Conservation (phyloP, 768 basidiomycete genomes). For the Tulasnella sp. region DNA sequence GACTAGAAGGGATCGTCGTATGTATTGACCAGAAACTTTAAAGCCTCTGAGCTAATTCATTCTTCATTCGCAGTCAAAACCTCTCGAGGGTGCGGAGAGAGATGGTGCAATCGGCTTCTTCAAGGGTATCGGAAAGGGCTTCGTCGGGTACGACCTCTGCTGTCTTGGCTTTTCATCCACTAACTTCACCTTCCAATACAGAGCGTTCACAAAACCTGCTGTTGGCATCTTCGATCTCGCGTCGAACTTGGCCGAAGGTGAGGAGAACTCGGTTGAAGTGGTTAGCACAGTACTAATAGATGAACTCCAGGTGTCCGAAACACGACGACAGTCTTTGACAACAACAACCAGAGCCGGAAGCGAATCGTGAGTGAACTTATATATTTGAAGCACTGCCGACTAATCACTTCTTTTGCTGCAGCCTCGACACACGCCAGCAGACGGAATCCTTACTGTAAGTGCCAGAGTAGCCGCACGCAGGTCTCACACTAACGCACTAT, state of each 20-base stretch:
- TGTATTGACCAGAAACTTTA: slow-evolving; percentile 40
- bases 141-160: slow-evolving; percentile 71
- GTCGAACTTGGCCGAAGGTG: slow-evolving; percentile 91
- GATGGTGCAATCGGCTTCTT: slow-evolving; percentile 96
- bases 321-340: slow-evolving; percentile 97
- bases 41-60: slow-evolving; percentile 9
- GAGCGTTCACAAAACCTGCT: slow-evolving; percentile 93
- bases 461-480: not conserved
- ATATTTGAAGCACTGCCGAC: slow-evolving; percentile 23
- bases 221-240: slow-evolving; percentile 97
- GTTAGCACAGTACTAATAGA: not conserved
- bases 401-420: slow-evolving; percentile 42
- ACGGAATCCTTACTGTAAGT: slow-evolving; percentile 84
- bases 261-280: not conserved
- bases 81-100: slow-evolving; percentile 93
- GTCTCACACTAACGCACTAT: not conserved
- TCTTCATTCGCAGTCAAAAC: slow-evolving; percentile 70
- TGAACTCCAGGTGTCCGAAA: slow-evolving; percentile 79
- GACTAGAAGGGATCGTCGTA: slow-evolving; percentile 93
- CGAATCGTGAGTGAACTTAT: slow-evolving; percentile 61
- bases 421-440: slow-evolving; percentile 84
- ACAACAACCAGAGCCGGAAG: slow-evolving; percentile 82
- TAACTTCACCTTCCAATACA: slow-evolving; percentile 42
- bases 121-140: slow-evolving; percentile 95
- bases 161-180: not conserved